These are phyloP conservation scores for Malus hybrid DNA, from an alignment of 331 rosid species.

Conservation along the genomic window DNA sequence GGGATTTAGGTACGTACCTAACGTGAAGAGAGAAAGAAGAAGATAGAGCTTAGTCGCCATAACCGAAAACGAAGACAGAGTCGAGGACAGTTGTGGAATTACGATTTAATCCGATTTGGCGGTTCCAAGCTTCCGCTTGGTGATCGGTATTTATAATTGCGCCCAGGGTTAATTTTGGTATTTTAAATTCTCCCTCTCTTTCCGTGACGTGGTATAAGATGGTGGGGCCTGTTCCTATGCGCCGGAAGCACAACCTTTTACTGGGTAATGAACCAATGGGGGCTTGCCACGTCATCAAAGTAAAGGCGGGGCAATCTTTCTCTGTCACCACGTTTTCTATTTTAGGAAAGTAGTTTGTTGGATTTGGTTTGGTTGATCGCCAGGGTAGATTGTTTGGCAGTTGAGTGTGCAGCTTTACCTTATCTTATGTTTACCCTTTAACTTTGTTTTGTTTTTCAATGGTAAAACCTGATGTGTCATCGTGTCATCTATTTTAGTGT, in stretches of 20 bases:
- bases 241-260: not conserved
- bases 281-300: not conserved
- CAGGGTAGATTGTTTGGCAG: not conserved
- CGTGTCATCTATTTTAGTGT: not conserved
- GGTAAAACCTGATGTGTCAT: not conserved
- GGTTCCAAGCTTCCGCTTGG: not conserved
- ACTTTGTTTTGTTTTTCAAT: not conserved
- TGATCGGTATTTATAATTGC: not conserved
- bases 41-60: constrained; percentile 14
- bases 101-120: not conserved
- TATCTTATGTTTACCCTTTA: not conserved
- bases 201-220: no score
- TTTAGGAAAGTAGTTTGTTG: not conserved
- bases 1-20: constrained; percentile 26
- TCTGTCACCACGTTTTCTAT: not conserved
- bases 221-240: not conserved
- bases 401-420: not conserved
- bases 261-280: not conserved
- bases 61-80: not conserved
- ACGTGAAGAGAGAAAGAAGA: constrained; percentile 23
- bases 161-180: not conserved
- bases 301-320: not conserved
- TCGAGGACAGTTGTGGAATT: not conserved
- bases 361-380: not conserved
- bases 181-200: constrained; percentile 23